Conservation (phyloP, 495 filamentous ascomycete genomes). For the Penicillium egyptiacum region DNA sequence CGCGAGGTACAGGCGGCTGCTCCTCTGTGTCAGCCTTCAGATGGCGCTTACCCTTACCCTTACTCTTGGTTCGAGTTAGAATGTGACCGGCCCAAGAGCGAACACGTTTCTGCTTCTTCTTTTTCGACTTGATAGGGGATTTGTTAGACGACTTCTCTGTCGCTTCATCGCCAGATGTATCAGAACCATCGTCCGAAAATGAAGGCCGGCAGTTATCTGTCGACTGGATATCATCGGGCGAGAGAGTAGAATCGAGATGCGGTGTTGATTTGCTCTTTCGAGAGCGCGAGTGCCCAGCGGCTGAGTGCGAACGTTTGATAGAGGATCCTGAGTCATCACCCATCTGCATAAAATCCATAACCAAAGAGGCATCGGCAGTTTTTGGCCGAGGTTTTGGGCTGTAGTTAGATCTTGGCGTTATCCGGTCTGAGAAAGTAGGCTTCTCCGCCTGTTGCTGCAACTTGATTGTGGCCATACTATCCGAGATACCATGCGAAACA, state of each 20-base stretch:
- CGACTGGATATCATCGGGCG: conserved; percentile 28
- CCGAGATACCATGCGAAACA: conserved; percentile 72
- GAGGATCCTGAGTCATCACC: conserved; percentile 18
- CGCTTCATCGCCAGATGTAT: conserved; percentile 29
- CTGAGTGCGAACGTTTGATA: conserved; percentile 40
- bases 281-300: conserved; percentile 36
- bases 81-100: conserved; percentile 80
- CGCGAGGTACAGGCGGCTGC: conserved; percentile 11
- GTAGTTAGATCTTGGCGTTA: conserved; percentile 59
- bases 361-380: conserved; percentile 54
- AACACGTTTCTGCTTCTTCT: conserved; percentile 77
- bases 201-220: conserved; percentile 32
- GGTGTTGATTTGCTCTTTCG: conserved; percentile 39
- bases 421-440: conserved; percentile 63
- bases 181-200: conserved; percentile 37
- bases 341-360: conserved; percentile 30
- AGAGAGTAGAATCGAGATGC: conserved; percentile 28
- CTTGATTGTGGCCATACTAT: conserved; percentile 58
- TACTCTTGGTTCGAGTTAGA: conserved; percentile 65
- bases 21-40: conserved; percentile 23
- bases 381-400: conserved; percentile 43
- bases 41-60: conserved; percentile 48
- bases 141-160: conserved; percentile 27
- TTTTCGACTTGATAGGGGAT: conserved; percentile 51
- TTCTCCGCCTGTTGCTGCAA: conserved; percentile 27